Base-by-base conservation (phyloP, 345 rosid genomes). In the Populus deltoides region DNA sequence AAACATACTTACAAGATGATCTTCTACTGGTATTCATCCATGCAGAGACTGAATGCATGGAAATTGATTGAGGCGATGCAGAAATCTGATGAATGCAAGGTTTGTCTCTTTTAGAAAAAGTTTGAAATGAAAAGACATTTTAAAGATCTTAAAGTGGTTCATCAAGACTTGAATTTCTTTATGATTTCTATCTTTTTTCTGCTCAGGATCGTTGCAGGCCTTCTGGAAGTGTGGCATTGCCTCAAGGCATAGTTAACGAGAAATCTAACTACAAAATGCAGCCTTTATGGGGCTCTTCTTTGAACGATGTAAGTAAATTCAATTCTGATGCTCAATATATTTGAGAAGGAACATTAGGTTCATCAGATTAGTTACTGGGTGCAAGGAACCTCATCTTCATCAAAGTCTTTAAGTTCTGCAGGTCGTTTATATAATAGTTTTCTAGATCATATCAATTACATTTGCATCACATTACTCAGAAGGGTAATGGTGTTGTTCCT, bases 11-110 rank as follows among this genome's bases (percentile, higher is more conserved):
- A n/a, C 22, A 59, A 31, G 70, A 61, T 63, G 75, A 47, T 66
- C 31, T 43, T 71, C 13, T 79, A 36, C 27, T 69, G 69, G 43
- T 17, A 70, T 75, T 80, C n/a, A 45, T 70, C 41, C 61, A 5
- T 85, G 84, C 94, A 94, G 98, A 85, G 80, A 81, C 55, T 92
- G 66, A 63, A 81, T 13, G 87, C 83, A 74, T 89, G 90, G 94
- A 80, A 86, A 76, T 75, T 83, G 59, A 55, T 83, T 72, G 62
- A 81, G 74, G 81, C 79, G 67, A 67, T 79, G 78, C 81, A 63
- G 76, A 83, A 85, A 57, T 76, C 86, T 0, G 27, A 12, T 78
- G 70, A 29, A 25, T 95, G 99, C 81, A 77, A 90, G 98, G 99
- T 93, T 86, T 71, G 93, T 82, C 47, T 65, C 65, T 66, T 0